Conservation (phyloP, 2,329 filamentous ascomycete species). For the Chaetomium sp. region DNA sequence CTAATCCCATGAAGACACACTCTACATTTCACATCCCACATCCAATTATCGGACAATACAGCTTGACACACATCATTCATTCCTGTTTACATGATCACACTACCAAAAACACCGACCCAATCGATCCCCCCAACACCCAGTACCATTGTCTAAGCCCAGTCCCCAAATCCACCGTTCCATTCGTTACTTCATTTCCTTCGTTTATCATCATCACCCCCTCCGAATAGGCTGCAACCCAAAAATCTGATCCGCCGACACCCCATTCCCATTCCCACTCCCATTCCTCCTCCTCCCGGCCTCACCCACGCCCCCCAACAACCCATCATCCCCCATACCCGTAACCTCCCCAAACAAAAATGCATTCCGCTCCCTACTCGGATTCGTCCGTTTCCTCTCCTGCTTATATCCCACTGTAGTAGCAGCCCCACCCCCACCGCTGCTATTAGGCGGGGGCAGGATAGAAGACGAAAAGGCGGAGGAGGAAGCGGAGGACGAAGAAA, state of each 20-base stretch:
- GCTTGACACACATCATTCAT: no score
- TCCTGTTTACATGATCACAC: no score
- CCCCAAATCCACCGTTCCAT: neutral
- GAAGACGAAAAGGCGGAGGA: constrained; percentile 12
- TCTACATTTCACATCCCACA: no score
- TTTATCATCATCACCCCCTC: constrained; percentile 17
- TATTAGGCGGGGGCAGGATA: constrained; percentile 10
- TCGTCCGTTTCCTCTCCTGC: constrained; percentile 32
- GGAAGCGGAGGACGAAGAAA: constrained; percentile 27
- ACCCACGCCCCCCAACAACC: no score
- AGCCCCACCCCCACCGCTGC: constrained; percentile 15
- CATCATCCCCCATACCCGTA: constrained; percentile 14
- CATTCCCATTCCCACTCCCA: constrained; percentile 25
- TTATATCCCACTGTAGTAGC: no score
- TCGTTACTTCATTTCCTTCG: neutral
- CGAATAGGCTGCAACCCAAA: constrained; percentile 49
- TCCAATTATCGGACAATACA: no score
- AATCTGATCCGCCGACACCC: constrained; percentile 41
- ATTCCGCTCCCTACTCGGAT: constrained; percentile 47
- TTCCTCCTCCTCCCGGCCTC: no score
- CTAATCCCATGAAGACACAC: no score
- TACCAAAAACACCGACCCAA: no score
- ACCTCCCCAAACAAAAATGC: constrained; percentile 56
- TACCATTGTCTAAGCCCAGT: no score
- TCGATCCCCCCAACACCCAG: no score